phyloP scores from a whole-genome alignment of 2,329 filamentous ascomycete genomes.

The Polytolypa hystricis region DNA sequence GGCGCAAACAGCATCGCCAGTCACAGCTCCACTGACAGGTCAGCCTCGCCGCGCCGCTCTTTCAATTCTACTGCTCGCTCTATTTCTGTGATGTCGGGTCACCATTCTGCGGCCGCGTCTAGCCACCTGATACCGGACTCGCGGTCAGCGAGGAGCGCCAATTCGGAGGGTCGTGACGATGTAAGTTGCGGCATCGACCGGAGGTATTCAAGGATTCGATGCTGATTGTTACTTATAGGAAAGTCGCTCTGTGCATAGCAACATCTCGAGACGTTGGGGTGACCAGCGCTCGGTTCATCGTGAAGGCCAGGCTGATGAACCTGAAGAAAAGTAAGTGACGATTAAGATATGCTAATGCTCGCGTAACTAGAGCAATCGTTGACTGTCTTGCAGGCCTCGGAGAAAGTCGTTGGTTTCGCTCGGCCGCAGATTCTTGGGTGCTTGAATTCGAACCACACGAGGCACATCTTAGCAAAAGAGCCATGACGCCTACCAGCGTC shows the following conservation, averaged over 20 bases:
- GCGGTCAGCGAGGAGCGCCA: conserved; percentile 25
- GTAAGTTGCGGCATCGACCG: conserved; percentile 15
- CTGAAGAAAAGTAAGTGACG: conserved; percentile 25
- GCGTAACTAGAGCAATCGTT: no score
- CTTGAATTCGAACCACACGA: no score
- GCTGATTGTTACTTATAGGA: no score
- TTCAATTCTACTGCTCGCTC: conserved; percentile 25
- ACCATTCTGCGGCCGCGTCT: neutral
- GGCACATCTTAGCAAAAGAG: no score
- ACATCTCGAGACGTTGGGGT: conserved; percentile 12
- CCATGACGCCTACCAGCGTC: no score
- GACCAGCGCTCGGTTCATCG: neutral
- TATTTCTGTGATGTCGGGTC: conserved; percentile 22
- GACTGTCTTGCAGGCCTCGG: conserved; percentile 2
- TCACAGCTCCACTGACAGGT: conserved; percentile 29
- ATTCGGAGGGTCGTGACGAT: conserved; percentile 29
- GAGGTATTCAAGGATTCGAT: no score
- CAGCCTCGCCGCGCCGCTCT: conserved; percentile 26
- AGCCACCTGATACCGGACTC: conserved; percentile 16
- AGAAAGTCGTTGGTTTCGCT: conserved; percentile 7
- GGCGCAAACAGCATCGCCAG: conserved; percentile 25
- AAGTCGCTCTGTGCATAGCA: conserved; percentile 17
- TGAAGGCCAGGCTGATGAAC: conserved; percentile 13
- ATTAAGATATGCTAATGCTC: no score
- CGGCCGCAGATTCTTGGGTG: conserved; percentile 5